These are phyloP conservation scores for Skeletonema costatum DNA, from an alignment of 108 stramenopile species.

Conservation along the genomic window DNA sequence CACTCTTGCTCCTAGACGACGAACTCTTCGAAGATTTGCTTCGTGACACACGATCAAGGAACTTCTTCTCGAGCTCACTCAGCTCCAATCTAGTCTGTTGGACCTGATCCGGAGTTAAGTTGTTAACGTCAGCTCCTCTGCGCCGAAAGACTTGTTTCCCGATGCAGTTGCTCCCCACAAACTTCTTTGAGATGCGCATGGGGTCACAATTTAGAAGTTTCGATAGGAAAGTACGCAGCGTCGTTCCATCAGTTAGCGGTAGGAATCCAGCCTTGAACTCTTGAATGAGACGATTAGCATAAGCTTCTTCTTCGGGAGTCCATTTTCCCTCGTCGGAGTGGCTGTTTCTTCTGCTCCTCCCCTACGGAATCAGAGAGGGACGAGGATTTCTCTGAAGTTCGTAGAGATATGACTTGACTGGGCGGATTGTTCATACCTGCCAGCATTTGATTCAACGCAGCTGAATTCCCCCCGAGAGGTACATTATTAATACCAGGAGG, in stretches of 20 bases:
- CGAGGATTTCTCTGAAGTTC: constrained; percentile 5
- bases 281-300: constrained; percentile 92
- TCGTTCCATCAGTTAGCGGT: constrained; percentile 93
- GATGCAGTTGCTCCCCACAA: constrained; percentile 95
- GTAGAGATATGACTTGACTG: constrained; percentile 1
- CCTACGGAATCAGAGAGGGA: neutral
- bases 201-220: constrained; percentile 97
- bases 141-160: constrained; percentile 96
- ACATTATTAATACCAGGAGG: neutral
- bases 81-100: constrained; percentile 83
- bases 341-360: constrained; percentile 6
- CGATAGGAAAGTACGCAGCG: constrained; percentile 92
- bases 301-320: constrained; percentile 96
- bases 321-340: constrained; percentile 87
- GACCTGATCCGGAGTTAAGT: constrained; percentile 88
- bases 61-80: constrained; percentile 86
- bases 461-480: constrained; percentile 5
- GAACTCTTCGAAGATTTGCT: constrained; percentile 71
- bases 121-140: constrained; percentile 85
- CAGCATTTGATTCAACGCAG: constrained; percentile 1
- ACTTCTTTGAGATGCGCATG: constrained; percentile 99
- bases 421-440: constrained; percentile 11
- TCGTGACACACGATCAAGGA: constrained; percentile 93
- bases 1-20: constrained; percentile 36
- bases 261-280: constrained; percentile 94